Evolutionary conservation across 2,329 filamentous ascomycete genomes (phyloP).

Genomic region (Arthrobotrys sphaeroides): DNA sequence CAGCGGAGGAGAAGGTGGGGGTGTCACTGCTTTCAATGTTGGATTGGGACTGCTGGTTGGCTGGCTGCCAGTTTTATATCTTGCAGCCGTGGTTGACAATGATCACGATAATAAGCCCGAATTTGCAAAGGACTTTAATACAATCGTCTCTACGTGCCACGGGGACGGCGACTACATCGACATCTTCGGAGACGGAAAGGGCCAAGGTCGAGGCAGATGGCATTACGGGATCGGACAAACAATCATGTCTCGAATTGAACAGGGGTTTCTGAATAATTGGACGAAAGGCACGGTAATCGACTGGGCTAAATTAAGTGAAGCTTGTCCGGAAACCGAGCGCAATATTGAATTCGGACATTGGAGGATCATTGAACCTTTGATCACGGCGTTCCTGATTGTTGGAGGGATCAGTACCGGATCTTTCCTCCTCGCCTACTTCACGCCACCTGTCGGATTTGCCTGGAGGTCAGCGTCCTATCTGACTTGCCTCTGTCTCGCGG

Average conservation of each 20-base stretch:
- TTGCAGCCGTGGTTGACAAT: slow-evolving; percentile 64
- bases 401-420: slow-evolving; percentile 61
- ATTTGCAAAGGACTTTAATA: slow-evolving; percentile 61
- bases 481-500: slow-evolving; percentile 60
- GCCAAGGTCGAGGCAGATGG: slow-evolving; percentile 61
- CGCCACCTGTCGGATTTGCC: slow-evolving; percentile 64
- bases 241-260: slow-evolving; percentile 60
- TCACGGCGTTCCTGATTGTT: slow-evolving; percentile 61
- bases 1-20: slow-evolving; percentile 13
- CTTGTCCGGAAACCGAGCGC: neutral
- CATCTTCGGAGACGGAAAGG: slow-evolving; percentile 62
- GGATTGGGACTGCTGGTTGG: slow-evolving; percentile 59
- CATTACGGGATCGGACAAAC: slow-evolving; percentile 63
- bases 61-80: slow-evolving; percentile 64
- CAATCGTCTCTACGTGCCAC: slow-evolving; percentile 56
- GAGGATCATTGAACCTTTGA: slow-evolving; percentile 63
- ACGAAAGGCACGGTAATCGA: neutral
- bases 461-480: slow-evolving; percentile 63
- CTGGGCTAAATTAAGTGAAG: slow-evolving; percentile 13
- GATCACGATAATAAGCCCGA: slow-evolving; percentile 63
- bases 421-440: slow-evolving; percentile 63
- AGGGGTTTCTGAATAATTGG: slow-evolving; percentile 23
- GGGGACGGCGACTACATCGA: slow-evolving; percentile 40
- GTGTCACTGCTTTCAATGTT: slow-evolving; percentile 39
- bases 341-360: slow-evolving; percentile 60